phyloP scores from a whole-genome alignment of 1,284 basidiomycete species.

The Pseudozyma hubeiensis region DNA sequence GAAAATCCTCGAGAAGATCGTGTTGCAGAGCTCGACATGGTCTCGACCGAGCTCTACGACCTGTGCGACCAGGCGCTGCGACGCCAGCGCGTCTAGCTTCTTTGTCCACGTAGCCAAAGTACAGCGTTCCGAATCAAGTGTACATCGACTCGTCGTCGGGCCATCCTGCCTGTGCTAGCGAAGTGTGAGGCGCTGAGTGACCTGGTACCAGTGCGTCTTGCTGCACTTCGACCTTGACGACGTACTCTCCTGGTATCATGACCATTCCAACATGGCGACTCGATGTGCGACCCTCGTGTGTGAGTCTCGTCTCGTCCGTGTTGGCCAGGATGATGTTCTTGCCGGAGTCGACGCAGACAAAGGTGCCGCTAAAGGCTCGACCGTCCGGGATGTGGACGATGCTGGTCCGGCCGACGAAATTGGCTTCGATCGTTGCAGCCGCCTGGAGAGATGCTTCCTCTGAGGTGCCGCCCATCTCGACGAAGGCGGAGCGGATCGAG shows the following conservation, averaged over 20 bases:
- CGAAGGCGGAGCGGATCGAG: too few relatives aligned
- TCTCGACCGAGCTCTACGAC: slow-evolving; percentile 13
- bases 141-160: slow-evolving; percentile 41
- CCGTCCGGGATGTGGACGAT: slow-evolving; percentile 56
- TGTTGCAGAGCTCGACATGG: slow-evolving; percentile 18
- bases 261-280: slow-evolving; percentile 59
- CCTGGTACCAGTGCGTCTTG: slow-evolving; percentile 3
- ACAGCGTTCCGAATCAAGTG: slow-evolving; percentile 3
- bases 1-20: slow-evolving; percentile 1
- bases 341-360: slow-evolving; percentile 55
- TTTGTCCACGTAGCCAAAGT: too few relatives aligned
- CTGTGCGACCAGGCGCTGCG: slow-evolving; percentile 2
- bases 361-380: slow-evolving; percentile 56
- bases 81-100: background rate
- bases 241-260: slow-evolving; percentile 53
- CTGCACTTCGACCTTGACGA: slow-evolving; percentile 48
- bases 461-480: slow-evolving; percentile 5
- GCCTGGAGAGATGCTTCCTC: slow-evolving; percentile 2
- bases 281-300: slow-evolving; percentile 12
- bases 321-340: slow-evolving; percentile 53
- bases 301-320: slow-evolving; percentile 36
- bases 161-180: slow-evolving; percentile 32
- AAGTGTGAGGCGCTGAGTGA: background rate
- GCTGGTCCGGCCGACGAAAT: slow-evolving; percentile 45
- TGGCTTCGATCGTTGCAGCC: slow-evolving; percentile 17